Conservation (phyloP, 352 stramenopile species). For the Peronospora destructor region DNA sequence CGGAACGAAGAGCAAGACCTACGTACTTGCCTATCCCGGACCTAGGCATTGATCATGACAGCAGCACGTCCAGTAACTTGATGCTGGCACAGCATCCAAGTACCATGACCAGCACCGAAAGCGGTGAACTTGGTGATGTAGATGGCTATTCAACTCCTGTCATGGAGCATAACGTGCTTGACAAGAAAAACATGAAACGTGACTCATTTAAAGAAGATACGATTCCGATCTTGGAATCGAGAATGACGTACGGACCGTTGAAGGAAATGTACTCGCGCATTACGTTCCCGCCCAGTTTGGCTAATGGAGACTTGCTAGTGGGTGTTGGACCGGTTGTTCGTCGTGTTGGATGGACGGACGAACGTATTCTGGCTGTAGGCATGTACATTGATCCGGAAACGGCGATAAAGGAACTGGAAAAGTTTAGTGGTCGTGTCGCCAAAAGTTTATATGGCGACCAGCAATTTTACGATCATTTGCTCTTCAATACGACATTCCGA, state of each 20-base stretch:
- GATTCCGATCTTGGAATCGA: slow-evolving; percentile 52
- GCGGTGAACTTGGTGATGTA: slow-evolving; percentile 1
- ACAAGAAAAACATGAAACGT: slow-evolving; percentile 26
- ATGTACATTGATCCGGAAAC: slow-evolving; percentile 72
- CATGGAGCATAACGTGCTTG: slow-evolving; percentile 22
- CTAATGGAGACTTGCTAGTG: slow-evolving; percentile 66
- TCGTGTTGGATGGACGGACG: slow-evolving; percentile 76
- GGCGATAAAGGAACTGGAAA: slow-evolving; percentile 44
- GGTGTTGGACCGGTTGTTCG: slow-evolving; percentile 70
- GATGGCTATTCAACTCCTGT: slow-evolving; percentile 15
- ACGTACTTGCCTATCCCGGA: slow-evolving; percentile 70
- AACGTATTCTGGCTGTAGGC: slow-evolving; percentile 70
- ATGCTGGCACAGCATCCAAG: slow-evolving; percentile 14
- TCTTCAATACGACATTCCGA: slow-evolving; percentile 54
- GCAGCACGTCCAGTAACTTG: slow-evolving; percentile 21
- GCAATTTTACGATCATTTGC: slow-evolving; percentile 60
- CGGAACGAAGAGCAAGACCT: slow-evolving; percentile 47
- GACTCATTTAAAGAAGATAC: slow-evolving; percentile 35
- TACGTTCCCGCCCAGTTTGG: slow-evolving; percentile 68
- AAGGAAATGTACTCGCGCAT: slow-evolving; percentile 75
- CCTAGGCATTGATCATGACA: slow-evolving; percentile 27
- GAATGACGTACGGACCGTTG: slow-evolving; percentile 58
- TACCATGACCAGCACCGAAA: slow-evolving; percentile 6
- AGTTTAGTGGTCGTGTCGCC: slow-evolving; percentile 43
- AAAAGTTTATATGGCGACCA: slow-evolving; percentile 72